Evolutionary conservation across 2,329 filamentous ascomycete genomes (phyloP), one percentile per base, ranked within the genome.

Genomic region (Colletotrichum noveboracense): DNA sequence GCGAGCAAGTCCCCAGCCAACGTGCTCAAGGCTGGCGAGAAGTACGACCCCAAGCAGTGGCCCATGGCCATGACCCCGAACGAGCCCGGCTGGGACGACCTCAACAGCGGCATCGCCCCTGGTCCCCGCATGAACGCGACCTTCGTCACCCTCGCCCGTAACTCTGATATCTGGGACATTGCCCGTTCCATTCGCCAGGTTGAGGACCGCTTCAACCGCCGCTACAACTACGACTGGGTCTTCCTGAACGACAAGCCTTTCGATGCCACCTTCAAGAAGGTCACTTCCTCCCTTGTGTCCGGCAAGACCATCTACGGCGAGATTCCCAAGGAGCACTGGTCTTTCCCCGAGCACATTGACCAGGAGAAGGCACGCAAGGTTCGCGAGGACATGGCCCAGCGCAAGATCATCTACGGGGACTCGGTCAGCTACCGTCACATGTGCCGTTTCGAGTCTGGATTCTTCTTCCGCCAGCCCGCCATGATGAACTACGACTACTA

Each of bases 401-500:
- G 93, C 83, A 97, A 98, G 88, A 98, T 99, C 85, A 99, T 99
- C 86, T 99, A 99, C 84, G 97, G 97, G 76, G 97, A 98, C 86
- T 98, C 96, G 13, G 88, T 98, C 87, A 98, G 95, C 87, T 99
- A 99, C 89, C 93, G 97, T 78, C 97, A 99, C 89, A 99, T 99
- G 97, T 99, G 97, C 87, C 95, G 97, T 78, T 99, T 98, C 84
- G 97, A 99, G 87, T 98, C 96, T 9, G 97, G 97, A 52, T 99
- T 99, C 90, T 99, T 99, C 91, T 99, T 98, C 92, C 95, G 94
- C 77, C 97, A 99, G 85, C 91, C 92, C 34, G 88, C 98, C 79
- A 96, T 99, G 95, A 87, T 95, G 85, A 96, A 98, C 84, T 99
- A 98, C 86, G 97, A 99, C 83, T 99, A 95, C 92, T 99, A 99